A percentile compares a stretch with the other conserved stretches of the same genome.
phyloP scores from a whole-genome alignment of 1,284 basidiomycete species.

The Ganoderma resinaceum region DNA sequence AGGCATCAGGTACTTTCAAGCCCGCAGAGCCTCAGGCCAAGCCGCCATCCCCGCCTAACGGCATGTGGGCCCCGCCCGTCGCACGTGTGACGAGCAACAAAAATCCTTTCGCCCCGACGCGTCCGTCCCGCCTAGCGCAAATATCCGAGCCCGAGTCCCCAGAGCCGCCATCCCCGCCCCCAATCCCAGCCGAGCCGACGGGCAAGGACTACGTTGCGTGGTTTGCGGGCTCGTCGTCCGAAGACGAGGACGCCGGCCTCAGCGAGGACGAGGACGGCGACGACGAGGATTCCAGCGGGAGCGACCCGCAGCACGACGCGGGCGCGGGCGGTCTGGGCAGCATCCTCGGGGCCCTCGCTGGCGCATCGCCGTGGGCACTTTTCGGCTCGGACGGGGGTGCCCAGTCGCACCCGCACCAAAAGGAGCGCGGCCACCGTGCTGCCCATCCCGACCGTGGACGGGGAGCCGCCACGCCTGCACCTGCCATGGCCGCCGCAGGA shows the following conservation, averaged over 20 bases:
- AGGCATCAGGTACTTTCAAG: constrained; percentile 7
- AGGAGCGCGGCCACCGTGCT: constrained; percentile 19
- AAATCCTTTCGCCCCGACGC: constrained; percentile 25
- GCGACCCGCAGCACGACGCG: neutral
- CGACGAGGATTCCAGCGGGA: constrained; percentile 19
- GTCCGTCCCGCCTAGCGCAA: constrained; percentile 29
- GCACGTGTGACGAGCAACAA: constrained; percentile 22
- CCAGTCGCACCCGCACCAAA: constrained; percentile 9
- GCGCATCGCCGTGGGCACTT: constrained; percentile 28
- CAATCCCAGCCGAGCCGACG: constrained; percentile 15
- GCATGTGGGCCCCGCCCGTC: constrained; percentile 25
- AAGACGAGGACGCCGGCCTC: constrained; percentile 26
- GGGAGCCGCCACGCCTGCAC: constrained; percentile 19
- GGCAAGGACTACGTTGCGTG: constrained; percentile 28
- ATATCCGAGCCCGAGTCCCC: constrained; percentile 27
- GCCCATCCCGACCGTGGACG: constrained; percentile 24
- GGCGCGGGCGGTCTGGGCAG: constrained; percentile 12
- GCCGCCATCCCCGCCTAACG: constrained; percentile 16
- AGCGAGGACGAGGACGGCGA: constrained; percentile 27
- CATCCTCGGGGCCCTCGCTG: constrained; percentile 24
- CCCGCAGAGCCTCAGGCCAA: constrained; percentile 16
- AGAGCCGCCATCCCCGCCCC: constrained; percentile 26
- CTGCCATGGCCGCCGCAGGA: constrained; percentile 15
- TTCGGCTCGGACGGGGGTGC: constrained; percentile 13
- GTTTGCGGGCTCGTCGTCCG: constrained; percentile 31